Evolutionary conservation across 1,284 basidiomycete species (phyloP).

Genomic region (Apiotrichum porosum): DNA sequence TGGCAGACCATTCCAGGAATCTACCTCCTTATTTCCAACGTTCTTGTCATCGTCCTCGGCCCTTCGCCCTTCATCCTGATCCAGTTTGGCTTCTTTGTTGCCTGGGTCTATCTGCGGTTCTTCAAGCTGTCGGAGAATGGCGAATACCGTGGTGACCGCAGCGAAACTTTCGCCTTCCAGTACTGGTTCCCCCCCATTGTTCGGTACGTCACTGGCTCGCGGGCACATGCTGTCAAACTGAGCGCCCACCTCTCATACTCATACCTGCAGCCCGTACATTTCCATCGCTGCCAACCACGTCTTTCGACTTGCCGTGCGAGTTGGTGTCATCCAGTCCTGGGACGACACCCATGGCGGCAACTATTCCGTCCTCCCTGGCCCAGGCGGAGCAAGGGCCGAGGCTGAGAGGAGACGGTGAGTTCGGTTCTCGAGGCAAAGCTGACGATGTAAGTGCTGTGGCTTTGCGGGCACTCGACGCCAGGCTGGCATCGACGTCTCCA

Average conservation of each 20-base stretch:
- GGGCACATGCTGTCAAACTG: no score
- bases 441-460: conserved; percentile 67
- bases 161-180: conserved; percentile 93
- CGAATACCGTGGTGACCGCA: conserved; percentile 69
- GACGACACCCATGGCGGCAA: conserved; percentile 63
- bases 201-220: conserved; percentile 72
- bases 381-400: conserved; percentile 81
- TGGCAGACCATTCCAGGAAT: conserved; percentile 81
- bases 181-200: conserved; percentile 94
- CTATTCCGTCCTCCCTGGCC: conserved; percentile 62
- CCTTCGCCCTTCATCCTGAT: conserved; percentile 94
- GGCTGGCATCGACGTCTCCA: conserved; percentile 57
- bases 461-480: conserved; percentile 89
- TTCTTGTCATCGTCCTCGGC: conserved; percentile 80
- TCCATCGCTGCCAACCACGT: conserved; percentile 64
- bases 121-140: conserved; percentile 74
- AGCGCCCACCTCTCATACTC: conserved; percentile 7
- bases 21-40: conserved; percentile 84
- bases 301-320: conserved; percentile 57
- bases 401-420: conserved; percentile 82
- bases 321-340: conserved; percentile 74
- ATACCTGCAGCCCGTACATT: conserved; percentile 55
- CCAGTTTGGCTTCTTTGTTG: conserved; percentile 95
- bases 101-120: conserved; percentile 93
- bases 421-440: background rate